Evolutionary conservation across 805 yeast genomes (phyloP).

Genomic region (Phaffomyces thermotolerans): DNA sequence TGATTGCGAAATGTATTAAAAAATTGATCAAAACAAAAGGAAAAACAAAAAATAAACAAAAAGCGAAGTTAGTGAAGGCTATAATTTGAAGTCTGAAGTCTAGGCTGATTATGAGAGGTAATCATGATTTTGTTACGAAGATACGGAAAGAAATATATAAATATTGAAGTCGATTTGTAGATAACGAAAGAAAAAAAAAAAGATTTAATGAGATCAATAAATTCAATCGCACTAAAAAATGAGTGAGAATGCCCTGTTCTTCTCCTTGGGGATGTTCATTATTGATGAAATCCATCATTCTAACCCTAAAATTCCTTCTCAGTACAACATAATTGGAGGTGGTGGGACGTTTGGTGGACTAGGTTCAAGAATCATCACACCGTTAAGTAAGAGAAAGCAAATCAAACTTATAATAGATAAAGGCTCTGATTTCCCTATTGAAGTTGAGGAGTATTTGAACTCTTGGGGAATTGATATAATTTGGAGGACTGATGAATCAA

Average conservation of each 20-base stretch:
- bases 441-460: conserved; percentile 36
- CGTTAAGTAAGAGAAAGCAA: conserved; percentile 33
- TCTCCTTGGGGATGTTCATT: conserved; percentile 84
- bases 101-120: no score
- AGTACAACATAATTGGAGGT: conserved; percentile 69
- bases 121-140: no score
- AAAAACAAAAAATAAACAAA: no score
- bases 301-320: conserved; percentile 22
- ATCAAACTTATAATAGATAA: conserved; percentile 72
- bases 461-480: conserved; percentile 58
- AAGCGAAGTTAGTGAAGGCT: no score
- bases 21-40: no score
- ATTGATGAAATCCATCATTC: conserved; percentile 75
- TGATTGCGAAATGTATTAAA: conserved; percentile 17
- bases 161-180: no score
- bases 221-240: neutral
- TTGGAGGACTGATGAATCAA: conserved; percentile 40
- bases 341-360: conserved; percentile 79
- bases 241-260: conserved; percentile 28
- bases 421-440: conserved; percentile 68
- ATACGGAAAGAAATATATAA: no score
- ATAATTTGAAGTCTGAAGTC: no score
- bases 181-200: no score
- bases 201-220: neutral
- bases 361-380: conserved; percentile 55